Percentiles rank a stretch among this genome's conserved stretches.
Conservation (phyloP, 2,329 filamentous ascomycete species). For the Xylariaceae sp. region DNA sequence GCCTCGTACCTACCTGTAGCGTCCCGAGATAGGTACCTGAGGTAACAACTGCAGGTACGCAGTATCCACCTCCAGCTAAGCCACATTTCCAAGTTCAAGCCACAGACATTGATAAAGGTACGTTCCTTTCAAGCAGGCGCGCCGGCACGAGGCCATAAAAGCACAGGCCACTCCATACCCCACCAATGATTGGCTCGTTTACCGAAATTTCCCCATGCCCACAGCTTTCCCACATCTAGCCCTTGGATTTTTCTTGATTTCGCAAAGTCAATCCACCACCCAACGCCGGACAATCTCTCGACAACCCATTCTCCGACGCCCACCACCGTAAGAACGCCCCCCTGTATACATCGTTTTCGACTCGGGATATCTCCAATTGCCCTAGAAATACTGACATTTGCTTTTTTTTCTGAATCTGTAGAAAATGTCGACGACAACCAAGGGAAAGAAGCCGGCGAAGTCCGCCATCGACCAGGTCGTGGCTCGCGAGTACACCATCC, state of each 20-base stretch:
- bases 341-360: neutral
- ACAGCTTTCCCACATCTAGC: constrained; percentile 26
- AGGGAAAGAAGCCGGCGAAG: constrained; percentile 63
- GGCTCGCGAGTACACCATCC: constrained; percentile 99
- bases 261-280: constrained; percentile 25
- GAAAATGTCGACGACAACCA: constrained; percentile 53
- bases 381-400: neutral
- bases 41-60: too few species aligned
- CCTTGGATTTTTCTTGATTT: constrained; percentile 26
- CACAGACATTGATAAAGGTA: too few species aligned
- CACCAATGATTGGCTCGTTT: constrained; percentile 30
- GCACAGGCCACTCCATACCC: constrained; percentile 23
- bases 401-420: constrained; percentile 11
- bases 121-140: too few species aligned
- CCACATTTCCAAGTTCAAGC: too few species aligned
- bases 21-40: too few species aligned
- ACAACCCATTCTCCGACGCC: constrained; percentile 25
- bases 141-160: constrained; percentile 4
- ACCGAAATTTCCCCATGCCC: constrained; percentile 28
- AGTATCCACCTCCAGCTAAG: too few species aligned
- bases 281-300: constrained; percentile 25
- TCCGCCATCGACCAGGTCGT: constrained; percentile 99
- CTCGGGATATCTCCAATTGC: constrained; percentile 8
- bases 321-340: constrained; percentile 23
- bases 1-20: too few species aligned